These are phyloP conservation scores for Stachybotrys echinatus DNA, from an alignment of 2,329 filamentous ascomycete genomes.

Conservation along the genomic window DNA sequence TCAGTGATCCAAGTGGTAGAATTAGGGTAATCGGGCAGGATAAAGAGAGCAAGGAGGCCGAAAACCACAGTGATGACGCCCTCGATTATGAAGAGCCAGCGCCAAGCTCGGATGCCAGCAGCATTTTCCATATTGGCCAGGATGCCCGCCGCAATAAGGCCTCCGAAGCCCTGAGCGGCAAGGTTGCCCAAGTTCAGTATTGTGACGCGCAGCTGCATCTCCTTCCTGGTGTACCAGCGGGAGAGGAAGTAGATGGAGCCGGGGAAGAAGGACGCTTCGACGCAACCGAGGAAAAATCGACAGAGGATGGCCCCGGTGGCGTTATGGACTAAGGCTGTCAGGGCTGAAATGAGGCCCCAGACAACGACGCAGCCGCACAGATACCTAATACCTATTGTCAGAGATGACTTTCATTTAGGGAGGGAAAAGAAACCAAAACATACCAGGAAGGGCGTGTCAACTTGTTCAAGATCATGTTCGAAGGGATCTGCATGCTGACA, in stretches of 20 bases:
- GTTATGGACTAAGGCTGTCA: constrained; percentile 38
- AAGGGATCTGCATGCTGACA: constrained; percentile 26
- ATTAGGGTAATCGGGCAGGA: constrained; percentile 15
- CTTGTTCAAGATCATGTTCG: constrained; percentile 21
- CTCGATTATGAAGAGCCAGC: constrained; percentile 21
- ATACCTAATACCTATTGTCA: not conserved
- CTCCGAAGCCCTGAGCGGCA: constrained; percentile 25
- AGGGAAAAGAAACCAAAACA: not conserved
- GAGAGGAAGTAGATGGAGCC: constrained; percentile 32
- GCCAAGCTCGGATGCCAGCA: constrained; percentile 7
- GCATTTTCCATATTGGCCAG: constrained; percentile 19
- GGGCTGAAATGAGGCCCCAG: constrained; percentile 13
- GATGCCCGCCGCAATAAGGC: constrained; percentile 23
- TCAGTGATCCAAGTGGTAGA: constrained; percentile 12
- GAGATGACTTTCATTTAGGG: not conserved
- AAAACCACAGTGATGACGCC: constrained; percentile 14
- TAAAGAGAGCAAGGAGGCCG: constrained; percentile 11
- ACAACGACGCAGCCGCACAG: constrained; percentile 10
- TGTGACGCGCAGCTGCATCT: constrained; percentile 25
- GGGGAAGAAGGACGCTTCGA: constrained; percentile 52
- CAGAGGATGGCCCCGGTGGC: constrained; percentile 28
- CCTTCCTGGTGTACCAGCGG: constrained; percentile 31
- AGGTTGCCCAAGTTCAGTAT: constrained; percentile 24
- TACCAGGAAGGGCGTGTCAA: not conserved
- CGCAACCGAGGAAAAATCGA: constrained; percentile 46